Base-by-base conservation (phyloP, 176 grass and related monocot genomes). In the Ensete ventricosum region DNA sequence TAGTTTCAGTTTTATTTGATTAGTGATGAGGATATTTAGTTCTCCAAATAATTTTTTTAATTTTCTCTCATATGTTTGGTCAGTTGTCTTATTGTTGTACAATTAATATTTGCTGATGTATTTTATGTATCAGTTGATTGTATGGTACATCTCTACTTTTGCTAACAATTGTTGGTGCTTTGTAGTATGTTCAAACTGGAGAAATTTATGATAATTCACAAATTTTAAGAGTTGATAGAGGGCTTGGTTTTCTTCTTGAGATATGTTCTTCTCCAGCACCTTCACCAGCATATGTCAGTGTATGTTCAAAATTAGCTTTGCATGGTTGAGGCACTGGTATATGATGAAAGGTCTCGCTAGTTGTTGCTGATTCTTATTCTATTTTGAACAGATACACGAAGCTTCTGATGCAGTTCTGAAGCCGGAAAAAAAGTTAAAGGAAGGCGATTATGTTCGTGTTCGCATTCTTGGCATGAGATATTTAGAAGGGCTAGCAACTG, bases 401-500 rank as follows among this genome's bases (percentile, higher is more conserved):
- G 69, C 85, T 57, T 91, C 94, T 55, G 94, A 98, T 80, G 87
- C 88, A 82, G 84, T 84, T 80, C 75, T 86, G 68, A 98, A 91
- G 53, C 50, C 93, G 52, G 94, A 93, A 69, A 92, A 92, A 75
- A 98, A 91, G 63, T 90, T 93, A 70, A 98, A 84, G 73, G 88
- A 93, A 82, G 90, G 90, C 24, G 90, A 78, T 74, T 55, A 76
- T 66, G 73, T 88, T 78, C 87, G 94, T 73, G 86, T 93, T 60
- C 94, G 94, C 52, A 52, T 98, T 76, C 82, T 98, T 82, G 90
- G 84, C 77, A 81, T 87, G 55, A 81, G 90, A 75, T 82, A 93
- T 91, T 87, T 98, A 76, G 94, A 98, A 91, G 94, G 94, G 78
- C 66, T 93, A 83, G 88, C 90, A 48, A 62, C 88, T 55, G 82